phyloP scores from a whole-genome alignment of 495 filamentous ascomycete species.

The Penicillium lividum region DNA sequence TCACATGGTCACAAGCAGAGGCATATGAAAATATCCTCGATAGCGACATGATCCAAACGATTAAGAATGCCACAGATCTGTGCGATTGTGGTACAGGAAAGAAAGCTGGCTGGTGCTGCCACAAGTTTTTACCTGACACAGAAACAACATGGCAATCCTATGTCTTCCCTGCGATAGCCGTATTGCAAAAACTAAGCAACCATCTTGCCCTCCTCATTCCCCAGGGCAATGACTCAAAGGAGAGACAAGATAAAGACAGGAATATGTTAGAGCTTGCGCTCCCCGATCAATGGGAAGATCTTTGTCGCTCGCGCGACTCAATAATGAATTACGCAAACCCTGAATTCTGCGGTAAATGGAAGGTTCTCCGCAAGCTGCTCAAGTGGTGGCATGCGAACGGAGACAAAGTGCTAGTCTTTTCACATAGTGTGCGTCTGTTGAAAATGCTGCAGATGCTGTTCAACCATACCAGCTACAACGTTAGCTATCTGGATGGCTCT shows the following conservation, averaged over 20 bases:
- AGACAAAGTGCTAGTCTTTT: constrained; percentile 95
- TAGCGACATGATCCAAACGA: constrained; percentile 68
- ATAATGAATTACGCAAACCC: constrained; percentile 83
- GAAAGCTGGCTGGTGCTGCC: constrained; percentile 84
- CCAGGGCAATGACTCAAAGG: constrained; percentile 59
- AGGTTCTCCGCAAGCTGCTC: constrained; percentile 81
- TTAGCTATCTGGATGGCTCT: constrained; percentile 86
- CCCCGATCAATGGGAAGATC: constrained; percentile 72
- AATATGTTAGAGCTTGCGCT: constrained; percentile 73
- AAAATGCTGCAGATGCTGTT: constrained; percentile 87
- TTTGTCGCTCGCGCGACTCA: constrained; percentile 74
- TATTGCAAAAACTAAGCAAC: constrained; percentile 85
- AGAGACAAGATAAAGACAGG: constrained; percentile 82
- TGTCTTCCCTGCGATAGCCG: constrained; percentile 83
- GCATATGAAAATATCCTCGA: constrained; percentile 83
- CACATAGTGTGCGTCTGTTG: constrained; percentile 81
- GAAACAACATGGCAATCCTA: constrained; percentile 67
- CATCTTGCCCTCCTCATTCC: constrained; percentile 91
- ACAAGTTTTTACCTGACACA: constrained; percentile 55
- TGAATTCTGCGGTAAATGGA: constrained; percentile 97
- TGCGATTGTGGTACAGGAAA: constrained; percentile 72
- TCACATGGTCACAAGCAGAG: constrained; percentile 78
- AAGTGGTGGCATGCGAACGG: constrained; percentile 86
- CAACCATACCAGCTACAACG: constrained; percentile 84
- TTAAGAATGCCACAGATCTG: constrained; percentile 62